Base-by-base conservation (phyloP, 352 stramenopile genomes). In the Phytophthora fragariae region DNA sequence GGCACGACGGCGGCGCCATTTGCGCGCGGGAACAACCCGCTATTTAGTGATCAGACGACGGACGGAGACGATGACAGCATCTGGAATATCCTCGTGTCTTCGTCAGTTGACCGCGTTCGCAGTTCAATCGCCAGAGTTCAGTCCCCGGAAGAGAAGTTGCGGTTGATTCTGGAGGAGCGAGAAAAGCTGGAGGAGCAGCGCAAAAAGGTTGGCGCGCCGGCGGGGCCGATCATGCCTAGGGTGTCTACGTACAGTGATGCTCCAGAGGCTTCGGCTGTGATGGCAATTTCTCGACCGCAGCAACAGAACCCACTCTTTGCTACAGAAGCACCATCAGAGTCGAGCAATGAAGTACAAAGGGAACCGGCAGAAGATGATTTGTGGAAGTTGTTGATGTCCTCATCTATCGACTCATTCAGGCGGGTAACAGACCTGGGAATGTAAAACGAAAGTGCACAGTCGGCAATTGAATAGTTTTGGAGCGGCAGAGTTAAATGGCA, bases 301-400 rank as follows among this genome's bases (percentile, higher is more conserved):
- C 62, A 71, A 55, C 44, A 76, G 39, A 83, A 80, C 3, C 63
- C 72, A 19, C 57, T 84, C 1, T 80, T 81, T 11, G 61, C 72
- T 33, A 60, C 65, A 53, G 54, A 60, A 6, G 57, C 52, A 49
- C 31, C 41, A n/a, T 29, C 57, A 29, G 39, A n/a, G 4, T 47
- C 31, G 55, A 47, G 50, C 15, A 4, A 37, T 27, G 62, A 7
- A 29, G 27, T 24, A 37, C 67, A 65, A 39, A 61, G 41, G 8
- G n/a, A 74, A 50, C 60, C 78, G 5, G 68, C 68, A 8, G 85
- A 91, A 75, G 85, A 94, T 56, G 81, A 90, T 61, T 73, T 93
- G 3, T 89, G 86, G 84, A 80, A 83, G n/a, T 57, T 93, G 49
- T 76, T 94, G 24, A 94, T 94, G 85, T 89, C 84, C 9, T 76